These are phyloP conservation scores for Saccharomycopsis vini DNA, from an alignment of 805 yeast genomes.

Conservation along the genomic window DNA sequence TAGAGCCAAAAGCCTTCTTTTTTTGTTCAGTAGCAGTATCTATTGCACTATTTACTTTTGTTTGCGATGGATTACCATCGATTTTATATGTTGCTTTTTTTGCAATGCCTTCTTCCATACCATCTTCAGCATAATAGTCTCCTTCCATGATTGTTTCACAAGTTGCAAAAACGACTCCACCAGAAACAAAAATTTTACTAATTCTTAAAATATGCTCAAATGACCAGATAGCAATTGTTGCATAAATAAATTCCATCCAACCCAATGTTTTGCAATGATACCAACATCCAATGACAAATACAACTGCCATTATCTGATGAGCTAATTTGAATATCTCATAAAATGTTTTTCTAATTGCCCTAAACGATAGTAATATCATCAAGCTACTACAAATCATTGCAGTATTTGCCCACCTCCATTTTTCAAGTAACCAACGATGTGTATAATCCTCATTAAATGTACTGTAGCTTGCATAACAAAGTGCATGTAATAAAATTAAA, in stretches of 20 bases:
- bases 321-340: conserved; percentile 39
- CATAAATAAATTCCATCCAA: conserved; percentile 33
- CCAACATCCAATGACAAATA: conserved; percentile 38
- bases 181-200: conserved; percentile 25
- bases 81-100: not conserved
- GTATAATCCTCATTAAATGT: conserved; percentile 28
- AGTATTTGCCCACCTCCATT: conserved; percentile 38
- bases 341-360: conserved; percentile 27
- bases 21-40: not conserved
- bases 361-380: conserved; percentile 27
- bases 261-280: conserved; percentile 38
- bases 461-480: conserved; percentile 32
- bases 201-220: conserved; percentile 33
- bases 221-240: conserved; percentile 33
- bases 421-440: conserved; percentile 30
- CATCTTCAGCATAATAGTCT: not conserved
- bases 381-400: conserved; percentile 25
- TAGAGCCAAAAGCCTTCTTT: not conserved
- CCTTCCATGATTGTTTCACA: conserved; percentile 18
- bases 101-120: not conserved
- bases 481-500: conserved; percentile 32
- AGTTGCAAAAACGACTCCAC: conserved; percentile 23
- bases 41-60: not conserved
- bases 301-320: conserved; percentile 34
- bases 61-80: too few species aligned